Conservation (phyloP, 345 rosid species). For the Bruguiera gymnorhiza region DNA sequence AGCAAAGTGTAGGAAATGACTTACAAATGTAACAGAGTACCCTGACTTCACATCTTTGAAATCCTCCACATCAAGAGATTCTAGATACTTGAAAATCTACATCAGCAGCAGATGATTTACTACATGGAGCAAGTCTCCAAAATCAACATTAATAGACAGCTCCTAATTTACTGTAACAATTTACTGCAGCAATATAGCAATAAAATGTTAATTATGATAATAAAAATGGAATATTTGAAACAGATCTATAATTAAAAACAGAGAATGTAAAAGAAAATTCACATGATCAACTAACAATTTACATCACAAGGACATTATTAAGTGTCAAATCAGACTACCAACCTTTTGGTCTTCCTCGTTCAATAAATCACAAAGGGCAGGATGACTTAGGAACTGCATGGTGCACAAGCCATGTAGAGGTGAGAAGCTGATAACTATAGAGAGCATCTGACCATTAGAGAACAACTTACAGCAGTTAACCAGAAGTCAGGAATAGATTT, state of each 20-base stretch:
- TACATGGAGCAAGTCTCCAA: not conserved
- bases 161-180: not conserved
- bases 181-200: no score
- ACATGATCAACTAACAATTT: not conserved
- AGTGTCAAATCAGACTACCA: not conserved
- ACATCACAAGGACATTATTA: not conserved
- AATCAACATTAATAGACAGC: not conserved
- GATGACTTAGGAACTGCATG: conserved; percentile 27
- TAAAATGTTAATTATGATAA: no score
- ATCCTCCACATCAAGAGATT: conserved; percentile 27
- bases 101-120: not conserved
- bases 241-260: not conserved
- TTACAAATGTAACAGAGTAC: conserved; percentile 24
- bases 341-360: conserved; percentile 28
- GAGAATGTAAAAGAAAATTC: not conserved
- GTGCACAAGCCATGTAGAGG: not conserved
- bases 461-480: conserved; percentile 26
- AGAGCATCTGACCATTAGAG: not conserved
- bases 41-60: conserved; percentile 30
- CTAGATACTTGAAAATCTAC: conserved; percentile 24
- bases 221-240: no score
- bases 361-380: conserved; percentile 21
- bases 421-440: not conserved
- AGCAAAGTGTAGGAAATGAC: not conserved
- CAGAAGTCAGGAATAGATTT: conserved; percentile 30